Evolutionary conservation across 1,139 yeast species (phyloP), one percentile per base, ranked within the genome.

Genomic region (Geotrichum bryndzae): DNA sequence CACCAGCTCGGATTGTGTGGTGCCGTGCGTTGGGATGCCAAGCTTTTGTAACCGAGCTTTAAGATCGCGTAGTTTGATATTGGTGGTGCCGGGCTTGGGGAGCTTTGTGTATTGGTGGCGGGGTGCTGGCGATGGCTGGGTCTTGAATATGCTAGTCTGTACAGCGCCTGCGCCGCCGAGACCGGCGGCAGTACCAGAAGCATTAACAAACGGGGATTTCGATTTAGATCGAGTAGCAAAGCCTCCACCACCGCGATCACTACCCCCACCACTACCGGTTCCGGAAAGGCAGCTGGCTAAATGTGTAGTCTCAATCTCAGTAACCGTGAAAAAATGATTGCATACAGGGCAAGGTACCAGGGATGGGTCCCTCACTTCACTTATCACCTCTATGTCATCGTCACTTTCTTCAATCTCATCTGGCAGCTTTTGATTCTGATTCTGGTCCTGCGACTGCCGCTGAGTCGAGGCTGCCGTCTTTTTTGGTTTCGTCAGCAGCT

Each of bases 311-410:
- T 90, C 90, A 15, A 90, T 76, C 23, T 79, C 80, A 10, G 76
- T 78, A 0, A 87, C 78, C 1, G 88, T 81, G 82, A 86, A 83
- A 33, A 73, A 72, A 54, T 80, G 77, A 3, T 75, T 72, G 72
- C 97, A 90, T 1, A 90, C 78, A 0, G 97, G 97, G 70, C 97
- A 90, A 11, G 53, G 45, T 23, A 60, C 65, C 55, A 51, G 38
- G 1, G 54, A 55, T 27, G 58, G 53, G 18, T 23, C 45, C 51
- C 18, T 25, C 2, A 33, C 45, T 35, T 23, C 48, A 8, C 18
- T 52, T 31, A 27, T 15, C 35, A 31, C 46, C 41, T 23, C 54
- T 1, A 51, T 38, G 5, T 62, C 64, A 13, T 59, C 52, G 3
- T 56, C 53, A 50, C 59, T 53, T 31, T 54, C 54, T 60, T 41